These are phyloP conservation scores for Mallotus japonicus DNA, from an alignment of 441 rosid species.

Conservation along the genomic window DNA sequence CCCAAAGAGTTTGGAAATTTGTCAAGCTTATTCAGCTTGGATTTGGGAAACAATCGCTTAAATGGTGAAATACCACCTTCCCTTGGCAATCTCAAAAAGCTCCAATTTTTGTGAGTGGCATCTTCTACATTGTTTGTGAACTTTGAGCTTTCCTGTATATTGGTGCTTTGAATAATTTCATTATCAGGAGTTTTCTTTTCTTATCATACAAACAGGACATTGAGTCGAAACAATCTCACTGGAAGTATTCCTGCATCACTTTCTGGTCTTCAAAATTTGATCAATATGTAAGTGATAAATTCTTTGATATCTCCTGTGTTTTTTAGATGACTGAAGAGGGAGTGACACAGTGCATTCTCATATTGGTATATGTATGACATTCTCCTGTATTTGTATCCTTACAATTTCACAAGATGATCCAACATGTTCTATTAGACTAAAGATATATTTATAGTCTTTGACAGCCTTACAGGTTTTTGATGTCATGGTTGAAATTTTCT, in stretches of 20 bases:
- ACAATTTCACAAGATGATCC: not conserved
- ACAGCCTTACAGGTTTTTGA: conserved; percentile 23
- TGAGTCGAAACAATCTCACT: conserved; percentile 77
- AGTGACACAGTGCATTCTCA: not conserved
- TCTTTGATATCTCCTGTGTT: conserved; percentile 2
- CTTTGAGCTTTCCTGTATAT: conserved; percentile 17
- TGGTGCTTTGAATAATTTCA: conserved; percentile 1
- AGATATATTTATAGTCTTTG: not conserved
- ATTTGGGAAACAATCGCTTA: conserved; percentile 75
- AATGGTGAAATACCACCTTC: conserved; percentile 76
- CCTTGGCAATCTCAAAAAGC: conserved; percentile 74
- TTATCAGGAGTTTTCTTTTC: conserved; percentile 8
- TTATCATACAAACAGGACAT: conserved; percentile 48
- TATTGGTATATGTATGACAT: not conserved
- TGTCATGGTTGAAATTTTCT: conserved; percentile 19
- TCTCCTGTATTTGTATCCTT: not conserved
- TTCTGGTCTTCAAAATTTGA: conserved; percentile 53
- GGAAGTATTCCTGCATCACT: conserved; percentile 80
- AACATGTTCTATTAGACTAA: not conserved
- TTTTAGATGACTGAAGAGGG: not conserved
- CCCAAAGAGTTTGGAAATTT: conserved; percentile 84
- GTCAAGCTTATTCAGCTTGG: conserved; percentile 75
- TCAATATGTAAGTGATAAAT: conserved; percentile 65
- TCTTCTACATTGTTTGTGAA: conserved; percentile 12
- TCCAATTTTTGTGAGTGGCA: conserved; percentile 83